Percentiles rank a stretch among this genome's conserved stretches.
Evolutionary conservation across 108 stramenopile genomes (phyloP).

Genomic region (Cafeteria roenbergensis): DNA sequence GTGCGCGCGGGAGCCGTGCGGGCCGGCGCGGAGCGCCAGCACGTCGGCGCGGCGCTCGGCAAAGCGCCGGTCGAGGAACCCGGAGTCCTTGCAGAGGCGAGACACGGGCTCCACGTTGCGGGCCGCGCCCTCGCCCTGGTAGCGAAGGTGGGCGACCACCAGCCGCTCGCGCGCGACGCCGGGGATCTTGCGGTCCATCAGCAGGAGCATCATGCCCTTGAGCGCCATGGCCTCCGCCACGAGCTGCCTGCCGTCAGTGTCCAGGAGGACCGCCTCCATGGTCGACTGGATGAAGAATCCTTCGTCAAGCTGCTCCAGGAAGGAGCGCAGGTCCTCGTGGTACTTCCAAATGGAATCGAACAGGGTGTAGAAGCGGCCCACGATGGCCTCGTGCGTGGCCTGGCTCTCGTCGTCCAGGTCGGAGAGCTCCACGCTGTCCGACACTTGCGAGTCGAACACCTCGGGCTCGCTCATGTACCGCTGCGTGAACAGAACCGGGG

Average conservation of each 20-base stretch:
- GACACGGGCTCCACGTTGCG: constrained; percentile 31
- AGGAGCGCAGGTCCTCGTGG: constrained; percentile 31
- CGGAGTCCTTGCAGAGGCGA: constrained; percentile 26
- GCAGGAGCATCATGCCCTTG: constrained; percentile 46
- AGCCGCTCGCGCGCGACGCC: constrained; percentile 45
- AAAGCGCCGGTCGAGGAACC: constrained; percentile 3
- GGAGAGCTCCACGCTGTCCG: constrained; percentile 12
- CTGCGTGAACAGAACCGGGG: constrained; percentile 45
- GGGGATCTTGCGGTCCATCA: constrained; percentile 39
- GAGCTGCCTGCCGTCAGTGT: constrained; percentile 44
- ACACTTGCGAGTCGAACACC: constrained; percentile 36
- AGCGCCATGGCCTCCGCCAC: constrained; percentile 49
- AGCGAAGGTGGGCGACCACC: constrained; percentile 41
- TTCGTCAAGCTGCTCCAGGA: constrained; percentile 30
- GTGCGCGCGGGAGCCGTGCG: constrained; percentile 12
- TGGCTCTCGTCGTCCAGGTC: constrained; percentile 47
- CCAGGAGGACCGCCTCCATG: constrained; percentile 40
- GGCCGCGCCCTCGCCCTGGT: constrained; percentile 26
- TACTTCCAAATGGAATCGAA: constrained; percentile 41
- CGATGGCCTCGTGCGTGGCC: constrained; percentile 21
- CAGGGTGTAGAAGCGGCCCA: constrained; percentile 37
- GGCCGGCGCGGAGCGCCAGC: constrained; percentile 11
- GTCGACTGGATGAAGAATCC: constrained; percentile 53
- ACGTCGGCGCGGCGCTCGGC: constrained; percentile 25
- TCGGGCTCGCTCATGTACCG: constrained; percentile 44